Base-by-base conservation (phyloP, 768 basidiomycete species). In the Rickenella mellea region DNA sequence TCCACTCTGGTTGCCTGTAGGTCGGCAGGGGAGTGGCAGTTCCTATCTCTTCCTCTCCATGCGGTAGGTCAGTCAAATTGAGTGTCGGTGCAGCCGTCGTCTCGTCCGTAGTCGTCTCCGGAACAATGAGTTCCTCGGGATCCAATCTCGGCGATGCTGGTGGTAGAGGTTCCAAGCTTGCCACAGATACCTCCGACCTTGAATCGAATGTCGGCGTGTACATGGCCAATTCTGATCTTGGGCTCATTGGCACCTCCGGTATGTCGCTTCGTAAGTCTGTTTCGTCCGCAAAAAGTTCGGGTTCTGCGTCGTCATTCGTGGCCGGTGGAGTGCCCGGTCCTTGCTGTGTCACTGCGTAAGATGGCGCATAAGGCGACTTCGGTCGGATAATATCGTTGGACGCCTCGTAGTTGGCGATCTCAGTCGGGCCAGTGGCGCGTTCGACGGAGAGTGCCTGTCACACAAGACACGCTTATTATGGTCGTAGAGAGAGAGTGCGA, bases 291-390 rank as follows among this genome's bases (percentile, higher is more conserved):
- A 14, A 17, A 3, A 17, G 4, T 17, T 36, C 33, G 24, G 19
- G 19, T 36, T 36, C 33, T 36, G 7, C 19, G 10, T 14, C 33
- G 33, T 36, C 33, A 36, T 36, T 22, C 33, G 19, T 22, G 19
- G 11, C 33, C 8, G 33, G 29, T 15, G 29, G 33, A 7, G 7
- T 36, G 27, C 64, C 64, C 39, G 70, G 49, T n/a, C 63, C 64
- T 49, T 64, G 63, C 3, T 47, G 66, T 10, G 61, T 70, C 19
- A 75, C 73, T 44, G 67, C 68, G 63, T 73, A 77, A 2, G 74
- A 73, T 6, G 72, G 67, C 11, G 65, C 68, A 69, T 68, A 74
- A 22, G 71, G 71, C 12, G 70, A 71, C 48, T 70, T 71, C 17
- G 70, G 69, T 27, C 66, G n/a, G n/a, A n/a, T n/a, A n/a, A n/a